Evolutionary conservation across 2,329 filamentous ascomycete species (phyloP), one percentile per base, ranked within the genome.

Genomic region (Aschersonia sp.): DNA sequence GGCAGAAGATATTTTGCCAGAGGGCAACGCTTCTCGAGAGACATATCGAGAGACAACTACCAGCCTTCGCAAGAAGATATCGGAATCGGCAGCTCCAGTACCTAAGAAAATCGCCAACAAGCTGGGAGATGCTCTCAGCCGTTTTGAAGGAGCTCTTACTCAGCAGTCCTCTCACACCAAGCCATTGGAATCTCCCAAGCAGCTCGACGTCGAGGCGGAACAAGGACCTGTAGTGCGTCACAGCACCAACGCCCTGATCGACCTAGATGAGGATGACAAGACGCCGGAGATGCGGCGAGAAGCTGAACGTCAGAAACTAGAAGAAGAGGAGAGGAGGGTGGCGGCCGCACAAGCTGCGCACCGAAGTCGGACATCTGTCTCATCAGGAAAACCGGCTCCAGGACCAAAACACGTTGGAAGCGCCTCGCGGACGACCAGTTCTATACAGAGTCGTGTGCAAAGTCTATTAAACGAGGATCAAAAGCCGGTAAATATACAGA

Each of bases 61-160:
- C 35, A 38, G 35, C 35, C 55, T 72, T 53, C 67, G 69, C 44
- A 94, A 94, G 62, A 77, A 85, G 9, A 74, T 81, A 1, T 92
- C 86, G 61, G 65, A 94, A 1, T 74, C 84, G 48, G 80, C 83
- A 0, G 65, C 87, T 20, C 80, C 84, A 5, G 80, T 80, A 40
- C 85, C 84, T 30, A 94, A 92, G 64, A 86, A 94, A 40, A 71
- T 96, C n/a, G 83, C 82, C 4, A 86, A 89, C 30, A 88, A 84
- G 55, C 96, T 97, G 61, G 88, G 89, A 1, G 89, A 96, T 57
- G 89, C 91, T 3, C 96, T 97, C 67, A 88, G 91, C 59, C 78
- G 85, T 5, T 97, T 97, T 55, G 92, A 98, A 62, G 73, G 70
- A 30, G 75, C 71, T 50, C 63, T 51, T 58, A 57, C 53, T 51